These are phyloP conservation scores for Teunomyces stri DNA, from an alignment of 805 yeast species.

Conservation along the genomic window DNA sequence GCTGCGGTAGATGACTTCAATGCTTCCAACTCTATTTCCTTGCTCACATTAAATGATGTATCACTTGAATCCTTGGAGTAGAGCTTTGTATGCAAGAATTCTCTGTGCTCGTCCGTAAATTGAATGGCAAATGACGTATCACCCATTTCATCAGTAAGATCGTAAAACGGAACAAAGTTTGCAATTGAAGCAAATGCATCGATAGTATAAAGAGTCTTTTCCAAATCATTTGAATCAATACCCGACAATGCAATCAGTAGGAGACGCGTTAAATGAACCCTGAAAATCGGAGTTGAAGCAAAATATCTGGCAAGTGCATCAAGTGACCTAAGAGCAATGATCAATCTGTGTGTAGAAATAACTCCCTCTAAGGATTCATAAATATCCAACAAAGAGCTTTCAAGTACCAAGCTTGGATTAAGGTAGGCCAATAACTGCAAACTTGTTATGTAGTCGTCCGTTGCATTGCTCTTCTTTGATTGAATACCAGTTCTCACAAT, in stretches of 20 bases:
- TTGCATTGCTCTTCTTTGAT: constrained; percentile 58
- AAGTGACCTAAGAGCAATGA: constrained; percentile 66
- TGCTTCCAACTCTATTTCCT: constrained; percentile 50
- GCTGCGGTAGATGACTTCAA: constrained; percentile 70
- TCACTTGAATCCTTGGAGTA: constrained; percentile 17
- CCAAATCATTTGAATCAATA: constrained; percentile 83
- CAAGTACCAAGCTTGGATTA: constrained; percentile 53
- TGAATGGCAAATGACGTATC: constrained; percentile 42
- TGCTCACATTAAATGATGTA: constrained; percentile 39
- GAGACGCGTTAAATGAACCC: constrained; percentile 78
- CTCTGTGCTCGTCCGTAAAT: constrained; percentile 65
- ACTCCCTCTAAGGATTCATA: constrained; percentile 71
- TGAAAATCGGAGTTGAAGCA: constrained; percentile 57
- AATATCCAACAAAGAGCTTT: constrained; percentile 61
- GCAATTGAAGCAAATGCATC: constrained; percentile 69
- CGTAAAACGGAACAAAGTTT: constrained; percentile 68
- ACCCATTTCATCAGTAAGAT: constrained; percentile 47
- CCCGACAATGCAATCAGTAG: constrained; percentile 71
- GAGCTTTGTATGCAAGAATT: constrained; percentile 46
- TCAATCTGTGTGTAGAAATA: constrained; percentile 75
- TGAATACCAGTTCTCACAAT: constrained; percentile 70
- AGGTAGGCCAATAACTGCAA: constrained; percentile 65
- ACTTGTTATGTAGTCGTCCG: constrained; percentile 56
- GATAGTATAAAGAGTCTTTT: constrained; percentile 65
- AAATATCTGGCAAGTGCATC: constrained; percentile 66